Evolutionary conservation across 441 rosid genomes (phyloP).

Genomic region (Euphorbia schlechtendalii): DNA sequence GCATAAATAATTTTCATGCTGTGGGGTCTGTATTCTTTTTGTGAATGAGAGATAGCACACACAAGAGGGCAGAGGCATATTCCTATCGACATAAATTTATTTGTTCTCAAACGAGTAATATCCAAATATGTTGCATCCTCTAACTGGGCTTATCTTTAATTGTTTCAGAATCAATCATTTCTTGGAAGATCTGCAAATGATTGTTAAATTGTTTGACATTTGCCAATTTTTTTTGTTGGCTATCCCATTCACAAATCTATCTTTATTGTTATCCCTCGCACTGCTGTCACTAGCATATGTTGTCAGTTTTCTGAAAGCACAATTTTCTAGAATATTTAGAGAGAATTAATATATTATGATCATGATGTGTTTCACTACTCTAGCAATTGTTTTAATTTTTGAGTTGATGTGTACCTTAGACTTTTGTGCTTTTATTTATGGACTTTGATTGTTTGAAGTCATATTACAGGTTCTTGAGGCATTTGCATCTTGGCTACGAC

Average conservation of each 20-base stretch:
- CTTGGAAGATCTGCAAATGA: background rate
- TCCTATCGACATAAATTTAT: background rate
- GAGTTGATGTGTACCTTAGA: slow-evolving; percentile 10
- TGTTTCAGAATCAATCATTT: background rate
- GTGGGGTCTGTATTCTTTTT: background rate
- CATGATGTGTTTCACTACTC: background rate
- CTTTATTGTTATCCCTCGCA: background rate
- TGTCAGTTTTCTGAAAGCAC: slow-evolving; percentile 5
- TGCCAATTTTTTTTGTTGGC: background rate
- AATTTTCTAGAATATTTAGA: background rate
- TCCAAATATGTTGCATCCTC: background rate
- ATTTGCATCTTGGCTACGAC: slow-evolving; percentile 97
- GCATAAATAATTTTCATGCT: background rate
- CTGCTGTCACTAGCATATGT: background rate
- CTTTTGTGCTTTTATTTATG: slow-evolving; percentile 16
- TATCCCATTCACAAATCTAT: background rate
- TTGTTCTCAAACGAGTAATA: background rate
- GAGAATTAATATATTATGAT: background rate
- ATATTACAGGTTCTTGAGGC: slow-evolving; percentile 94
- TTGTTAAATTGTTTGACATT: background rate
- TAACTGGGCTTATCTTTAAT: background rate
- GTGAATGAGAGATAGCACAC: background rate
- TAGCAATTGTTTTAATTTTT: background rate
- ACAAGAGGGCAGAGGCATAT: background rate
- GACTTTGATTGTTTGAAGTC: slow-evolving; percentile 21